Evolutionary conservation across 306 rosid genomes (phyloP).

Genomic region (Senna siamea): DNA sequence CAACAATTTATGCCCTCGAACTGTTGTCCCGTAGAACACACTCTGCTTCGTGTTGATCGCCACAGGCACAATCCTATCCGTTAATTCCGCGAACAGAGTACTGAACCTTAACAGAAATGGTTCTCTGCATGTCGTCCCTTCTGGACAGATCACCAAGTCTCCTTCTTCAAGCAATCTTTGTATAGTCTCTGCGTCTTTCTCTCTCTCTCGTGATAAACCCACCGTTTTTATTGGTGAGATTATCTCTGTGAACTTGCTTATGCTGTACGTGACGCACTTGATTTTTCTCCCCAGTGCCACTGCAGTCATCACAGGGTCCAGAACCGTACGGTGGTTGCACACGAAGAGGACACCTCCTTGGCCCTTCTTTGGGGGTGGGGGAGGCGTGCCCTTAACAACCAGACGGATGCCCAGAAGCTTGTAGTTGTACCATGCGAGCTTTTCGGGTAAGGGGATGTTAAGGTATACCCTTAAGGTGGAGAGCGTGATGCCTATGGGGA

Average conservation of each 20-base stretch:
- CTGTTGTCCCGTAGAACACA: constrained; percentile 83
- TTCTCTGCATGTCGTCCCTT: constrained; percentile 94
- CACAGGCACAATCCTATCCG: constrained; percentile 86
- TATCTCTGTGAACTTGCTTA: constrained; percentile 81
- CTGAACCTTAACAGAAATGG: constrained; percentile 82
- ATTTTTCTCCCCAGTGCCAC: constrained; percentile 82
- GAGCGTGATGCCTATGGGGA: constrained; percentile 78
- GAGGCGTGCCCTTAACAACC: constrained; percentile 77
- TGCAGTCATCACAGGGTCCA: constrained; percentile 79
- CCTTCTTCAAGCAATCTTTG: constrained; percentile 80
- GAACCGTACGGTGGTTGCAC: constrained; percentile 87
- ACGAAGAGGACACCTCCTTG: constrained; percentile 78
- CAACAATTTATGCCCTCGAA: constrained; percentile 65
- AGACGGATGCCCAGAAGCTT: constrained; percentile 77
- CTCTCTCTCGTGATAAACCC: constrained; percentile 83
- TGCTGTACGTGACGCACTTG: constrained; percentile 91
- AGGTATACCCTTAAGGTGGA: constrained; percentile 76
- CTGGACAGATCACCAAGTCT: constrained; percentile 87
- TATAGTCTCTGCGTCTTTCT: constrained; percentile 78
- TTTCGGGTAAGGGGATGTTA: constrained; percentile 76
- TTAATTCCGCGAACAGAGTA: constrained; percentile 86
- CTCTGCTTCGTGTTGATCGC: constrained; percentile 87
- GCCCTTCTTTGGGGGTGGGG: constrained; percentile 77
- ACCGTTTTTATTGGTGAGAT: constrained; percentile 89
- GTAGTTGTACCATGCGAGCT: constrained; percentile 69